These are phyloP conservation scores for Colletotrichum sublineola DNA, from an alignment of 2,329 filamentous ascomycete species.

Conservation along the genomic window DNA sequence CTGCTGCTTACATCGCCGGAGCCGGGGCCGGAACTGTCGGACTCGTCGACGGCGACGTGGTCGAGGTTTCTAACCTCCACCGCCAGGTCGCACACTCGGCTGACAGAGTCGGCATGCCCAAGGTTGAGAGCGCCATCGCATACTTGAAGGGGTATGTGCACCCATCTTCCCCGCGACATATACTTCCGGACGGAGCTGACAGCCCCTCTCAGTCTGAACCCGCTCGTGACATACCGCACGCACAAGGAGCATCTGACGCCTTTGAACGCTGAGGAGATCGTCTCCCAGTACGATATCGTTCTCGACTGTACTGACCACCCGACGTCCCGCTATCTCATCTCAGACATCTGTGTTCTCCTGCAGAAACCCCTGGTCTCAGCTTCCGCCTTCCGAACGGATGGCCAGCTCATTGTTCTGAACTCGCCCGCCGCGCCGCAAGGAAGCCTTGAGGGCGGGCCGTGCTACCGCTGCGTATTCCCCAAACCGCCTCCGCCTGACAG, in stretches of 20 bases:
- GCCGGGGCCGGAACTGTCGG: conserved; percentile 88
- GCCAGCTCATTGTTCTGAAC: conserved; percentile 91
- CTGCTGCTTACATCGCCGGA: conserved; percentile 91
- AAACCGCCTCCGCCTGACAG: conserved; percentile 86
- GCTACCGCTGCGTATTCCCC: conserved; percentile 94
- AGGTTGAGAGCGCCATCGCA: conserved; percentile 82
- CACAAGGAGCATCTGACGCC: conserved; percentile 76
- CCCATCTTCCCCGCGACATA: no score
- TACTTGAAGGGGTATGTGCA: conserved; percentile 66
- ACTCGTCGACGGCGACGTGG: conserved; percentile 87
- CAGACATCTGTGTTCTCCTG: conserved; percentile 86
- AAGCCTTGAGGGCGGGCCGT: conserved; percentile 76
- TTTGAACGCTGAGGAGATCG: conserved; percentile 74
- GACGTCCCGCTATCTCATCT: conserved; percentile 90
- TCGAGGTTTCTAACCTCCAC: conserved; percentile 93
- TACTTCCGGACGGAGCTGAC: not conserved
- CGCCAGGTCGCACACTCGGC: conserved; percentile 88
- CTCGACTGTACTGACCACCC: conserved; percentile 97
- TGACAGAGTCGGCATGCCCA: conserved; percentile 77
- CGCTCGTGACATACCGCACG: conserved; percentile 73
- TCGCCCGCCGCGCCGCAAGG: conserved; percentile 76
- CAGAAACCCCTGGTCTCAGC: conserved; percentile 87
- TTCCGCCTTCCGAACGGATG: conserved; percentile 88
- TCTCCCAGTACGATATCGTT: conserved; percentile 82
- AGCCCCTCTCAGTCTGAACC: conserved; percentile 73